phyloP scores from a whole-genome alignment of 1,284 basidiomycete genomes.

The Marasmius sp. region DNA sequence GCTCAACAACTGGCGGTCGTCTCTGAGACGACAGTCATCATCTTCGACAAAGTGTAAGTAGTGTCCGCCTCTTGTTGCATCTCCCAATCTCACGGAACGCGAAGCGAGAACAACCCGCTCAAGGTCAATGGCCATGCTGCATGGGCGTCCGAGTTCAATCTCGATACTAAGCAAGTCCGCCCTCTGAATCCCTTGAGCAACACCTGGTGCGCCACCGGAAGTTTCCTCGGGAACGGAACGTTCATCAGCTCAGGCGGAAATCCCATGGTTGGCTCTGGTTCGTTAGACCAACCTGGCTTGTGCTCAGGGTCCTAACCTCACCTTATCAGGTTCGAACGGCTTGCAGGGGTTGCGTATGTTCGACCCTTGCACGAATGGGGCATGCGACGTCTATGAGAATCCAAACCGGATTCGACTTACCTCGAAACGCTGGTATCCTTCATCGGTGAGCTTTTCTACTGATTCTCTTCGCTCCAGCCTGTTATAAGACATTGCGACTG shows the following conservation, averaged over 20 bases:
- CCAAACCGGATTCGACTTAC: conserved; percentile 29
- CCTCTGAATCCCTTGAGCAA: conserved; percentile 38
- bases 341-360: conserved; percentile 15
- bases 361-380: conserved; percentile 15
- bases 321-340: not conserved
- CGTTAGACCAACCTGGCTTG: not conserved
- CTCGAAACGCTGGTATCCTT: conserved; percentile 38
- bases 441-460: conserved; percentile 23
- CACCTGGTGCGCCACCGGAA: conserved; percentile 44
- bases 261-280: not conserved
- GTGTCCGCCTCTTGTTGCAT: not conserved
- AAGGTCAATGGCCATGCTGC: conserved; percentile 25
- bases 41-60: conserved; percentile 34
- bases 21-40: conserved; percentile 31
- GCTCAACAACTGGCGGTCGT: conserved; percentile 40
- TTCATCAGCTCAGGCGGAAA: conserved; percentile 23
- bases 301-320: not conserved
- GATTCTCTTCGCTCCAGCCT: conserved; percentile 23
- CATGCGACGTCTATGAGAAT: conserved; percentile 35
- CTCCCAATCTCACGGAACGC: not conserved
- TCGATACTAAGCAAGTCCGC: conserved; percentile 30
- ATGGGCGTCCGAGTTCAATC: conserved; percentile 35
- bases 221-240: conserved; percentile 38
- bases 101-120: conserved; percentile 18
- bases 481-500: not conserved